phyloP scores from a whole-genome alignment of 2,329 filamentous ascomycete species.

The Colletotrichum sp. region DNA sequence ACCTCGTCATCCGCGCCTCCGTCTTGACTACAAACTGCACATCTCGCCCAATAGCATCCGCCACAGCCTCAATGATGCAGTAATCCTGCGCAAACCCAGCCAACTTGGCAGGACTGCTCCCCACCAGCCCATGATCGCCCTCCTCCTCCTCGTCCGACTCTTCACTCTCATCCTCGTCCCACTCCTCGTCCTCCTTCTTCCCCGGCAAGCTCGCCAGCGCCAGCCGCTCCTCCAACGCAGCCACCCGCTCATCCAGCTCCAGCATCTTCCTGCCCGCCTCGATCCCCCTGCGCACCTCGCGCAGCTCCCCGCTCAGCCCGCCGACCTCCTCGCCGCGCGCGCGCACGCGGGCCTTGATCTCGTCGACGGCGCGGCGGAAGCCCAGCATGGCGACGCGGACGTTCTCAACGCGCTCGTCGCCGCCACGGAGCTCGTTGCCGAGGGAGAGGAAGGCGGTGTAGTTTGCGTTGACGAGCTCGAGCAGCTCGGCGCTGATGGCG shows the following conservation, averaged over 20 bases:
- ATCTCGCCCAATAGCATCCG: slow-evolving; percentile 49
- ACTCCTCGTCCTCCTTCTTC: slow-evolving; percentile 44
- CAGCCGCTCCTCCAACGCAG: slow-evolving; percentile 67
- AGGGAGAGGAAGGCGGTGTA: slow-evolving; percentile 90
- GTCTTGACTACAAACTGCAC: slow-evolving; percentile 55
- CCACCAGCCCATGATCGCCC: slow-evolving; percentile 37
- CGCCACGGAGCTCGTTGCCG: slow-evolving; percentile 81
- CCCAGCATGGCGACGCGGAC: slow-evolving; percentile 86
- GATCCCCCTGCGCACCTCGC: slow-evolving; percentile 65
- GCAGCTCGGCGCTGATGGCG: slow-evolving; percentile 81
- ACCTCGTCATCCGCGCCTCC: slow-evolving; percentile 56
- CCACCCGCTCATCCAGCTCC: slow-evolving; percentile 68
- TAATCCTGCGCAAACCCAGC: slow-evolving; percentile 51
- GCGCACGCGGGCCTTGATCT: slow-evolving; percentile 70
- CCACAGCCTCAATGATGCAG: slow-evolving; percentile 44
- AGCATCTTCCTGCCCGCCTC: slow-evolving; percentile 66
- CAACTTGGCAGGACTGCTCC: slow-evolving; percentile 53
- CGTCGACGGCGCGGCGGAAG: slow-evolving; percentile 82
- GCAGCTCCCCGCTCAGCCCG: slow-evolving; percentile 69
- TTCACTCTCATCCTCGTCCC: slow-evolving; percentile 33
- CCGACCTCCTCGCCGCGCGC: slow-evolving; percentile 68
- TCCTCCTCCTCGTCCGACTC: slow-evolving; percentile 32
- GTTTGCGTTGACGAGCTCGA: slow-evolving; percentile 94
- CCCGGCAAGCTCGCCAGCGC: slow-evolving; percentile 51
- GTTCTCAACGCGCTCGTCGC: slow-evolving; percentile 90